Conservation (phyloP, 352 stramenopile species). For the Pythium scleroteichum region DNA sequence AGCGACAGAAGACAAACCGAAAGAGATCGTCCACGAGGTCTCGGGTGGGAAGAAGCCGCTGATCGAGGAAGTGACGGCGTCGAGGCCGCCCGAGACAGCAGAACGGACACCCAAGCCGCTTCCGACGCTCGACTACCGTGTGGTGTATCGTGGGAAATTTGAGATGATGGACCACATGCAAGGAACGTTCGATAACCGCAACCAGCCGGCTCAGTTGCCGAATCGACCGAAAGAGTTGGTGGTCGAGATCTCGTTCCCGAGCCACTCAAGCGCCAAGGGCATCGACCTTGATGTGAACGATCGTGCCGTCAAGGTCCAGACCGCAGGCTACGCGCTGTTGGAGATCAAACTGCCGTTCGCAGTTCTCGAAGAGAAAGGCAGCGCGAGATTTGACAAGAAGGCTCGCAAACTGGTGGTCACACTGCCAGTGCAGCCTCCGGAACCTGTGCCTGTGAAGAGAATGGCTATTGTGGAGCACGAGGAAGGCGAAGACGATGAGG, state of each 20-base stretch:
- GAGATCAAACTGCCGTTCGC: conserved; percentile 68
- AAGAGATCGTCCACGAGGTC: conserved; percentile 8
- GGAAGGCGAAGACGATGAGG: conserved; percentile 25
- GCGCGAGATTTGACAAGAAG: conserved; percentile 86
- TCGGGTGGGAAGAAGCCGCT: not conserved
- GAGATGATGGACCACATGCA: conserved; percentile 80
- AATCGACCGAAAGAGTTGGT: conserved; percentile 64
- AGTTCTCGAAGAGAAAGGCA: conserved; percentile 75
- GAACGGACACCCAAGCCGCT: not conserved
- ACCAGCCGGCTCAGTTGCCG: conserved; percentile 4
- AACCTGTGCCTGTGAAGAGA: conserved; percentile 24
- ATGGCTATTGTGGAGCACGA: conserved; percentile 45
- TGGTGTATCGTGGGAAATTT: conserved; percentile 70
- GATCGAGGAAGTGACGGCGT: not conserved
- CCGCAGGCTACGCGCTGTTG: conserved; percentile 52
- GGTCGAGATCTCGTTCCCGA: conserved; percentile 65
- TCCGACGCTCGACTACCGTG: conserved; percentile 55
- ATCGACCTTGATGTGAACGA: conserved; percentile 76
- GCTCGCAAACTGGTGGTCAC: conserved; percentile 71
- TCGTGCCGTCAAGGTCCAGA: conserved; percentile 37
- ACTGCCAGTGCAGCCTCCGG: conserved; percentile 69
- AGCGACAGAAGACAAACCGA: not conserved
- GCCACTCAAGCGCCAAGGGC: conserved; percentile 48
- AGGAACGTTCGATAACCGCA: conserved; percentile 35
- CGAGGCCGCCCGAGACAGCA: not conserved